These are phyloP conservation scores for Exophiala sp. DNA, from an alignment of 2,329 filamentous ascomycete genomes.

Conservation along the genomic window DNA sequence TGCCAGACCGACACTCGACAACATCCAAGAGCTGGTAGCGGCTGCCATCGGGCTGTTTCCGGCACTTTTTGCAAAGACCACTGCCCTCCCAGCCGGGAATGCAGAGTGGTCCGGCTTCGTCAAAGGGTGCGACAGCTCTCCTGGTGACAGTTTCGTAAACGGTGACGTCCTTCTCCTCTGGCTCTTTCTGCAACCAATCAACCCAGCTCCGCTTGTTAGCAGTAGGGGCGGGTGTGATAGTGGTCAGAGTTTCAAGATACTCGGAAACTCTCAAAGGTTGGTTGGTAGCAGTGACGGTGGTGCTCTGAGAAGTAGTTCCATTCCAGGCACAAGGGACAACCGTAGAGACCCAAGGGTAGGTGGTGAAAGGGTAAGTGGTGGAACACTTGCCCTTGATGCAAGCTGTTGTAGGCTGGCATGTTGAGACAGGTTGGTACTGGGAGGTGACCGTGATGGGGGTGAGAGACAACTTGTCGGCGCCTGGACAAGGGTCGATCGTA, in stretches of 20 bases:
- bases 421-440: constrained; percentile 16
- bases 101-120: constrained; percentile 13
- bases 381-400: constrained; percentile 11
- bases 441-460: constrained; percentile 13
- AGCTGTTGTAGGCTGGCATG: constrained; percentile 7
- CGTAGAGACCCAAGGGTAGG: constrained; percentile 18
- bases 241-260: constrained; percentile 11
- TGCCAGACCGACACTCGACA: constrained; percentile 18
- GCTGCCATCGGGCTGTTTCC: constrained; percentile 3
- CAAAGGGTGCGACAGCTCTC: constrained; percentile 15
- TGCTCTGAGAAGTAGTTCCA: constrained; percentile 13
- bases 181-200: constrained; percentile 2
- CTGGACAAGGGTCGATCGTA: constrained; percentile 8
- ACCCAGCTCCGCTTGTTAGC: constrained; percentile 1
- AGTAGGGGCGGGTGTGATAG: constrained; percentile 9
- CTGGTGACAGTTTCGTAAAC: constrained; percentile 14
- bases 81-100: constrained; percentile 19
- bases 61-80: constrained; percentile 17
- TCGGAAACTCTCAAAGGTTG: constrained; percentile 11
- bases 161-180: background rate
- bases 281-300: constrained; percentile 12
- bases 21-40: constrained; percentile 16
- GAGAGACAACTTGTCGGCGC: background rate
- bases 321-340: constrained; percentile 17
- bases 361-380: constrained; percentile 12